A percentile compares a stretch with the other conserved stretches of the same genome.
Conservation (phyloP, 176 grass and related monocot genomes). For the Avena eriantha region DNA sequence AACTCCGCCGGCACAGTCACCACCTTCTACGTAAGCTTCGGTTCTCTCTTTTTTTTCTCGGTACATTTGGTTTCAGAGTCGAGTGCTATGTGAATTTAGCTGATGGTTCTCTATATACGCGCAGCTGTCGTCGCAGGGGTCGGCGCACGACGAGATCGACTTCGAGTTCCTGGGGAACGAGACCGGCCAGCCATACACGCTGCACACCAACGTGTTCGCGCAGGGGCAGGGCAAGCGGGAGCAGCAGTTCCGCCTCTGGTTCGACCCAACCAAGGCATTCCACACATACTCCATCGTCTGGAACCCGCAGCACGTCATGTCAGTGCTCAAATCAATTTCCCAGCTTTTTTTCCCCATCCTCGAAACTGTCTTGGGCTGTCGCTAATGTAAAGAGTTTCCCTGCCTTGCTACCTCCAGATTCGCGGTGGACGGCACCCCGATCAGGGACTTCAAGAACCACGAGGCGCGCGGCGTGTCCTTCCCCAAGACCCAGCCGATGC, state of each 20-base stretch:
- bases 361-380: no score
- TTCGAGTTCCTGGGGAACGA: conserved; percentile 87
- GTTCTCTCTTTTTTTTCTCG: no score
- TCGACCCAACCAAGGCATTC: conserved; percentile 68
- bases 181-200: conserved; percentile 69
- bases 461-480: conserved; percentile 68
- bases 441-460: conserved; percentile 79
- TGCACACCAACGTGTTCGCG: conserved; percentile 86
- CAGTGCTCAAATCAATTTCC: neutral
- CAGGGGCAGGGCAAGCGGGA: conserved; percentile 63
- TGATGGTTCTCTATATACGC: neutral
- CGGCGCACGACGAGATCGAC: conserved; percentile 81
- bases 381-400: no score
- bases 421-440: conserved; percentile 61
- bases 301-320: conserved; percentile 84
- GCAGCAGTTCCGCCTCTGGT: conserved; percentile 88
- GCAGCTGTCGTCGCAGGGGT: conserved; percentile 73
- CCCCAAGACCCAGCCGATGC: conserved; percentile 72
- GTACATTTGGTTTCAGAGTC: neutral
- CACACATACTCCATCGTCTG: conserved; percentile 89
- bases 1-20: conserved; percentile 87
- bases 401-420: conserved; percentile 41
- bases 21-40: conserved; percentile 66
- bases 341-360: neutral
- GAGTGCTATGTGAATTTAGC: neutral